Percentiles rank a stretch among this genome's conserved stretches.
These are phyloP conservation scores for Kodamaea lidongshanica DNA, from an alignment of 805 yeast species.

Conservation along the genomic window DNA sequence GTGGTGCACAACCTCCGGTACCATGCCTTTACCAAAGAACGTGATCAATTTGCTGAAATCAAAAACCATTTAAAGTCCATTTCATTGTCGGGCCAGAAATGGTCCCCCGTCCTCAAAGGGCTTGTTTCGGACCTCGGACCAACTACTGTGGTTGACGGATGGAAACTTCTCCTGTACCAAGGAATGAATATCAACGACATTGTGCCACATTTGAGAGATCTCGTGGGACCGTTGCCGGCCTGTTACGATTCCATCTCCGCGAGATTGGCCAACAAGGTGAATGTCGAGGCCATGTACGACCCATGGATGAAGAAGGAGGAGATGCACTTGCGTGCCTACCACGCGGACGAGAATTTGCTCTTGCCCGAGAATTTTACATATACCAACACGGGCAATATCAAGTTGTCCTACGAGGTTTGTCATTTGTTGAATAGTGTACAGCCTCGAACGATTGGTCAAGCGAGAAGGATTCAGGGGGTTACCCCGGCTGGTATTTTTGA, in stretches of 20 bases:
- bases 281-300: conserved; percentile 76
- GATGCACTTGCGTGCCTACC: conserved; percentile 66
- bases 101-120: conserved; percentile 51
- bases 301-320: conserved; percentile 74
- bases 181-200: conserved; percentile 29
- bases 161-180: conserved; percentile 61
- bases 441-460: conserved; percentile 92
- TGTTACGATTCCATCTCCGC: conserved; percentile 18
- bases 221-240: conserved; percentile 20
- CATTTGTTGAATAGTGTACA: conserved; percentile 62
- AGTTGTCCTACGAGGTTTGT: conserved; percentile 71
- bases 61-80: conserved; percentile 41
- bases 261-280: conserved; percentile 53
- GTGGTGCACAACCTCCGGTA: conserved; percentile 60
- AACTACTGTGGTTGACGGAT: conserved; percentile 44
- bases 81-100: conserved; percentile 48
- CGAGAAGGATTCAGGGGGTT: conserved; percentile 88
- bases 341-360: conserved; percentile 69
- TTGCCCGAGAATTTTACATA: conserved; percentile 71
- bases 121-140: conserved; percentile 44
- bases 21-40: conserved; percentile 41
- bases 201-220: conserved; percentile 21
- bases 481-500: conserved; percentile 91
- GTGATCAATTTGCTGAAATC: conserved; percentile 37
- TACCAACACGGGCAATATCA: conserved; percentile 39